Evolutionary conservation across 306 rosid species (phyloP).

Genomic region (Lathyrus tuberosus): DNA sequence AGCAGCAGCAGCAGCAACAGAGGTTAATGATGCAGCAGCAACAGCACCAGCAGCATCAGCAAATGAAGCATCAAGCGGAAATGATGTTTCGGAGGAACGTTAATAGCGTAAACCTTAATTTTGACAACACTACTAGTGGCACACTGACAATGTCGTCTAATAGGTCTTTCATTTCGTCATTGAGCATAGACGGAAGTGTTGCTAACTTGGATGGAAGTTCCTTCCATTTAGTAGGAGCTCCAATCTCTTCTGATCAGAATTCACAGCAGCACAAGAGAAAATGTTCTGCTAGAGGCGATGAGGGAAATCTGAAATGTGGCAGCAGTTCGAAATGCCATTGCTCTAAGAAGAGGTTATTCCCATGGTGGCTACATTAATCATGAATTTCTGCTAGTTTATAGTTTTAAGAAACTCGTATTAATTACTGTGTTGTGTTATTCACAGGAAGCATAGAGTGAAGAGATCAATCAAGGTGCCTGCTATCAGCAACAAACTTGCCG

Average conservation of each 20-base stretch:
- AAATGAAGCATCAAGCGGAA: constrained; percentile 72
- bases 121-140: constrained; percentile 88
- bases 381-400: constrained; percentile 19
- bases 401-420: constrained; percentile 16
- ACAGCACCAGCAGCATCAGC: constrained; percentile 51
- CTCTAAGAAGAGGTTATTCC: constrained; percentile 88
- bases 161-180: constrained; percentile 90
- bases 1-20: constrained; percentile 67
- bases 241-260: constrained; percentile 79
- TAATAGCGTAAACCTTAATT: constrained; percentile 81
- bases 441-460: constrained; percentile 93
- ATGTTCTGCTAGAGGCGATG: constrained; percentile 84
- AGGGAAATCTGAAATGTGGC: constrained; percentile 84
- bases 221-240: constrained; percentile 82
- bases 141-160: constrained; percentile 93
- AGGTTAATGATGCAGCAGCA: constrained; percentile 65
- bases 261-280: constrained; percentile 86
- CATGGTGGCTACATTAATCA: not conserved
- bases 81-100: constrained; percentile 76
- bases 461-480: constrained; percentile 97
- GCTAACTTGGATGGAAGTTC: constrained; percentile 82
- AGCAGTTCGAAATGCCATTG: constrained; percentile 94
- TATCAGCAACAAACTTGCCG: constrained; percentile 95
- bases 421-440: not conserved
- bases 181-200: constrained; percentile 95